Conservation (phyloP, 2,329 filamentous ascomycete species). For the Aspergillus sp. region DNA sequence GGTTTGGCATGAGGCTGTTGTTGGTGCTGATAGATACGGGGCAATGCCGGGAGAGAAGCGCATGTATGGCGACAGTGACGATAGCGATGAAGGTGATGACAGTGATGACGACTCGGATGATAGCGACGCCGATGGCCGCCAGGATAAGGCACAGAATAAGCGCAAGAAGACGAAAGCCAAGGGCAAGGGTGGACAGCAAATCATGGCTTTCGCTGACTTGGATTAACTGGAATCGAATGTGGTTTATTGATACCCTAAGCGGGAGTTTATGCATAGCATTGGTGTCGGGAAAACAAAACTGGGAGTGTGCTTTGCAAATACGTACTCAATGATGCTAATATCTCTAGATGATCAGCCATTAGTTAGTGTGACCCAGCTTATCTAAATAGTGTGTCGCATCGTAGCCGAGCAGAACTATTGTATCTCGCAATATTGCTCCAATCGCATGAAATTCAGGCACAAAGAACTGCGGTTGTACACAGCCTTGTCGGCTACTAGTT, state of each 20-base stretch:
- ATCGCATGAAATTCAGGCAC: background rate
- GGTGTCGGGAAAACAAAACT: constrained; percentile 1
- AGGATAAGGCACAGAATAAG: constrained; percentile 48
- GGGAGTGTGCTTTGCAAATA: background rate
- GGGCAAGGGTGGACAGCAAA: constrained; percentile 40
- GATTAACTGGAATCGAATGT: constrained; percentile 35
- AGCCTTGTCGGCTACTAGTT: background rate
- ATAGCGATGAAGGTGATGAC: constrained; percentile 45
- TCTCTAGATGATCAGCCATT: background rate
- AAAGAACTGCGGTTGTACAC: background rate
- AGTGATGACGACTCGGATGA: constrained; percentile 50
- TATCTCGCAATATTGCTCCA: background rate
- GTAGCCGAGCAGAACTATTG: too few species aligned
- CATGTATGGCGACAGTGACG: constrained; percentile 40
- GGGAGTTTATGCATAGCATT: constrained; percentile 3
- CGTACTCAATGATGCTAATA: background rate
- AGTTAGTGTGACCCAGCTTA: background rate
- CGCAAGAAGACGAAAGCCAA: constrained; percentile 50
- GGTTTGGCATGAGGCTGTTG: constrained; percentile 76
- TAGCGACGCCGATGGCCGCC: constrained; percentile 26
- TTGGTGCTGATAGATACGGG: constrained; percentile 53
- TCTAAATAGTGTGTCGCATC: background rate
- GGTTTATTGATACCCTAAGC: constrained; percentile 18
- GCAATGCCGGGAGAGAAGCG: constrained; percentile 38
- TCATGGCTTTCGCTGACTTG: constrained; percentile 47